Percentiles rank a stretch among this genome's conserved stretches.
Conservation (phyloP, 2,329 filamentous ascomycete genomes). For the Colletotrichum lindemuthianum region DNA sequence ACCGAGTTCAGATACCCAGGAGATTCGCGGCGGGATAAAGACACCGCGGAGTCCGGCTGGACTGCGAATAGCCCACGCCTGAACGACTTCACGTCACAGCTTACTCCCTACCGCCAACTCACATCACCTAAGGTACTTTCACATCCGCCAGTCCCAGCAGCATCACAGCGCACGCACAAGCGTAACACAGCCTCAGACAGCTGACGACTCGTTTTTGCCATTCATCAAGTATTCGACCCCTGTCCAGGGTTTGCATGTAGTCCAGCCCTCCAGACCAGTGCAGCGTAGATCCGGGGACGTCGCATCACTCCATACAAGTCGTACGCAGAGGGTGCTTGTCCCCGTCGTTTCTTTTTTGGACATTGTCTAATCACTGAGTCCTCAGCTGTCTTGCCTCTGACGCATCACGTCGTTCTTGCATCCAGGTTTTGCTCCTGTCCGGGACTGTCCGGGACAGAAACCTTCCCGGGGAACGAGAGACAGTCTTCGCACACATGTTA, state of each 20-base stretch:
- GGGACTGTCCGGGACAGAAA: too few relatives aligned
- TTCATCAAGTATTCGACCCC: neutral
- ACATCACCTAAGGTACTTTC: neutral
- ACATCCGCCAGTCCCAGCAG: neutral
- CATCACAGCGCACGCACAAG: slow-evolving; percentile 5
- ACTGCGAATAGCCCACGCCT: neutral
- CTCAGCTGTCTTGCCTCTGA: slow-evolving; percentile 1
- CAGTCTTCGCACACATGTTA: too few relatives aligned
- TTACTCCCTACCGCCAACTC: neutral
- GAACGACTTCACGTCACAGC: neutral
- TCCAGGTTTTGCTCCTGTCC: too few relatives aligned
- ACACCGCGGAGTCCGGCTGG: too few relatives aligned
- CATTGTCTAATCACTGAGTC: neutral
- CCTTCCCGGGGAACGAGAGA: too few relatives aligned
- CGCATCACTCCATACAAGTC: neutral
- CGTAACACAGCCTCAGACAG: slow-evolving; percentile 27
- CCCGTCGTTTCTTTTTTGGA: slow-evolving; percentile 11
- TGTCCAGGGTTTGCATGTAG: too few relatives aligned
- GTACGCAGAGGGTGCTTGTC: neutral
- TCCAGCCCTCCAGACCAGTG: too few relatives aligned
- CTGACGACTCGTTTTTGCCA: slow-evolving; percentile 35
- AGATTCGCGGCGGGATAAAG: too few relatives aligned
- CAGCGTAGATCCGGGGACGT: slow-evolving; percentile 20
- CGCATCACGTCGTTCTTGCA: neutral
- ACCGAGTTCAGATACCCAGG: too few relatives aligned